phyloP scores from a whole-genome alignment of 306 rosid genomes.

The Vachellia collinsii region DNA sequence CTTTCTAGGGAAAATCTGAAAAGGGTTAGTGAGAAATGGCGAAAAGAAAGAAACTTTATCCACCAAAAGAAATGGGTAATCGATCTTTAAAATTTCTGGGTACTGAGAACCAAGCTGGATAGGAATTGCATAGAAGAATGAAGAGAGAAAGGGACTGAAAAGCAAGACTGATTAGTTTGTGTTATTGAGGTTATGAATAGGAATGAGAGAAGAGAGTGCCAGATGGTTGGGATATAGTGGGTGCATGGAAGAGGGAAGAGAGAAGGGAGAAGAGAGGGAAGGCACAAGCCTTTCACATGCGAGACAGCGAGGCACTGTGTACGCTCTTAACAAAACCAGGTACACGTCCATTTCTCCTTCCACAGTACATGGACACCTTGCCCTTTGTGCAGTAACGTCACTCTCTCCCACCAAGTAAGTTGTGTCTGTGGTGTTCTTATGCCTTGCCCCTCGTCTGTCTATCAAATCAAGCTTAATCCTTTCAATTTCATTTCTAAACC shows the following conservation, averaged over 20 bases:
- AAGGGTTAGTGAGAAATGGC: constrained; percentile 30
- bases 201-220: neutral
- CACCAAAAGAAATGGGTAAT: neutral
- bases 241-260: constrained; percentile 41
- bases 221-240: constrained; percentile 18
- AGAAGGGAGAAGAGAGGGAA: constrained; percentile 26
- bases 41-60: constrained; percentile 21
- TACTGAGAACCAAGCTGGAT: neutral
- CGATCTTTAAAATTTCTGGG: neutral
- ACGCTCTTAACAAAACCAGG: constrained; percentile 58
- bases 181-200: neutral
- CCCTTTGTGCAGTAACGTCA: constrained; percentile 35
- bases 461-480: neutral
- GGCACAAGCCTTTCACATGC: constrained; percentile 67
- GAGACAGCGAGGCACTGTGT: constrained; percentile 80
- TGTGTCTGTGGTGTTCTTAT: neutral
- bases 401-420: constrained; percentile 6
- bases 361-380: constrained; percentile 59
- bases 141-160: neutral
- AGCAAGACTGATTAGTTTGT: neutral
- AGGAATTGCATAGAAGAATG: neutral
- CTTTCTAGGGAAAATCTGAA: constrained; percentile 20
- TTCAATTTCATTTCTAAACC: neutral
- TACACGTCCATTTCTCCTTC: constrained; percentile 66
- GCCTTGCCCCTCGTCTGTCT: neutral